Percentiles rank a stretch among this genome's conserved stretches.
phyloP scores from a whole-genome alignment of 805 yeast genomes.

The Yamadazyma takamatsuzukensis region DNA sequence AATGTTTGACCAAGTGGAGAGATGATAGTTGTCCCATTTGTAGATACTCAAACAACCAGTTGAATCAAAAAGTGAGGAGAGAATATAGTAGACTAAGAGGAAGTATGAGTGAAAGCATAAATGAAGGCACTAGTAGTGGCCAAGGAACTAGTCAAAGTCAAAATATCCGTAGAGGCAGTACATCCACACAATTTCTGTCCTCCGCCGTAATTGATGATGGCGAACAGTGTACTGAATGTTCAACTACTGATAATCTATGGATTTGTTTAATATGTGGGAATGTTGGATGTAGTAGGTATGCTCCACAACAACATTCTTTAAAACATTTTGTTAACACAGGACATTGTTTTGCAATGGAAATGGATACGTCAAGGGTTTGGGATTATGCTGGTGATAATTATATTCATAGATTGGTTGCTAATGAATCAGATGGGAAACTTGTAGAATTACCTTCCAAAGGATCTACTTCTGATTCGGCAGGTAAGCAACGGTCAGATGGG shows the following conservation, averaged over 20 bases:
- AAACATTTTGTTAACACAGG: conserved; percentile 73
- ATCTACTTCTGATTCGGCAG: conserved; percentile 3
- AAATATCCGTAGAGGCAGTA: too few species aligned
- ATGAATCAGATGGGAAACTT: conserved; percentile 83
- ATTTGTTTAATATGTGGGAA: conserved; percentile 87
- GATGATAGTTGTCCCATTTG: conserved; percentile 92
- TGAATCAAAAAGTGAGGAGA: conserved; percentile 32
- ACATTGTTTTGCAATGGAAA: conserved; percentile 91
- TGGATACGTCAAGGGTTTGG: conserved; percentile 84
- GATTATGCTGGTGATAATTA: conserved; percentile 89
- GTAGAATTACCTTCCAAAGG: conserved; percentile 61
- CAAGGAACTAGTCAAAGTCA: background rate
- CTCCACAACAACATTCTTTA: conserved; percentile 77
- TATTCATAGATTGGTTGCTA: conserved; percentile 81
- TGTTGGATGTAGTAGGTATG: conserved; percentile 86
- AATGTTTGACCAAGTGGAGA: conserved; percentile 81
- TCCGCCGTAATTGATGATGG: conserved; percentile 9
- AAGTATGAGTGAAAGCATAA: background rate
- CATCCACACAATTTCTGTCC: background rate
- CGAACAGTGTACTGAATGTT: conserved; percentile 54
- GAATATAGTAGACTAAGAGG: conserved; percentile 25
- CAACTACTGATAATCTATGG: conserved; percentile 66
- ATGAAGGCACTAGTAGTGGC: background rate
- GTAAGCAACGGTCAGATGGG: conserved; percentile 7
- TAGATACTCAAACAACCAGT: conserved; percentile 57